A percentile compares a stretch with the other conserved stretches of the same genome.
These are phyloP conservation scores for Drechslerella coelobrocha DNA, from an alignment of 2,329 filamentous ascomycete species.

Conservation along the genomic window DNA sequence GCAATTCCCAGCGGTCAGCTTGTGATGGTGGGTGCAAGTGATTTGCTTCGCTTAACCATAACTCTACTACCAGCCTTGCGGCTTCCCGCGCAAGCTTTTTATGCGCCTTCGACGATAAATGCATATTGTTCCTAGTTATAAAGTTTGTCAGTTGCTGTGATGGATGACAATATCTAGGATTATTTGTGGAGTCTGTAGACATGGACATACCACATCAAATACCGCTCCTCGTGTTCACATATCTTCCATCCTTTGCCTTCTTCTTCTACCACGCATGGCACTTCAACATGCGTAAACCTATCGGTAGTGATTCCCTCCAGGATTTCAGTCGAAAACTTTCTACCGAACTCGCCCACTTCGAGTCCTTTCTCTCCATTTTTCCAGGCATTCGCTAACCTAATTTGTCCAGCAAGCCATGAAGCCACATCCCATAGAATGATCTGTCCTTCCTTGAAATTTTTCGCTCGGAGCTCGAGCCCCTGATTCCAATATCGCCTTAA, in stretches of 20 bases:
- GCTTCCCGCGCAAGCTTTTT: not conserved
- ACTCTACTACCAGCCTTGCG: not conserved
- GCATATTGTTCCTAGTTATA: not conserved
- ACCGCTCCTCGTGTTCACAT: not conserved
- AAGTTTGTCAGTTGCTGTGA: no score
- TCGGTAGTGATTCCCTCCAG: not conserved
- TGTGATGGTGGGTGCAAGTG: slow-evolving; percentile 4
- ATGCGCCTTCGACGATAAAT: not conserved
- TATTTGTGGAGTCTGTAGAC: no score
- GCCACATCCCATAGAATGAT: not conserved
- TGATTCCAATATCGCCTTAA: slow-evolving; percentile 5
- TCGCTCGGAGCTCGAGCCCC: not conserved
- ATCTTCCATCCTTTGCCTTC: not conserved
- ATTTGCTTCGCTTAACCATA: not conserved
- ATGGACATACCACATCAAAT: slow-evolving; percentile 8
- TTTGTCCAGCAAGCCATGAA: not conserved
- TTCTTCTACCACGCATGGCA: not conserved
- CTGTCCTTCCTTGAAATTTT: not conserved
- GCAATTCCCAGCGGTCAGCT: not conserved
- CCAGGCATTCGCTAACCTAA: not conserved
- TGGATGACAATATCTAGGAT: not conserved
- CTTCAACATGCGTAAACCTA: not conserved
- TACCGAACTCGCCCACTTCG: not conserved
- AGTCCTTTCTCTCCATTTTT: not conserved
- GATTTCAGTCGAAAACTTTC: not conserved